Percentiles rank a stretch among this genome's conserved stretches.
Conservation (phyloP, 768 basidiomycete species). For the Tulasnella sp. region DNA sequence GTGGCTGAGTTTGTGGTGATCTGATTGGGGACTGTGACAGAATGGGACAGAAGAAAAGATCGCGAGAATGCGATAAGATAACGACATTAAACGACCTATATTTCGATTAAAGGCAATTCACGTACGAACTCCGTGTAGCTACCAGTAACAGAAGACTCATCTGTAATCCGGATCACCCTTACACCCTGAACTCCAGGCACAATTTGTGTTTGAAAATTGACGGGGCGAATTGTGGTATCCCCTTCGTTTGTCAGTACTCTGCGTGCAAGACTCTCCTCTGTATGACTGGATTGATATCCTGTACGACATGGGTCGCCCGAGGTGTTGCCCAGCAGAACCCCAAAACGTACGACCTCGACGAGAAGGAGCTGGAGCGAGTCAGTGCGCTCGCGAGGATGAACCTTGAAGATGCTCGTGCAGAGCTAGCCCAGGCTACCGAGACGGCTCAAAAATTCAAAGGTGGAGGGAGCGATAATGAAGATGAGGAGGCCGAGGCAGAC, state of each 20-base stretch:
- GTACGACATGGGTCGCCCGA: constrained; percentile 8
- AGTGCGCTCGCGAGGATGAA: constrained; percentile 78
- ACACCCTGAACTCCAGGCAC: too few relatives aligned
- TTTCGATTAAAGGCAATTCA: too few relatives aligned
- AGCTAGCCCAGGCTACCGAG: constrained; percentile 70
- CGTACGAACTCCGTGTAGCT: too few relatives aligned
- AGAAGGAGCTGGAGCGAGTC: constrained; percentile 79
- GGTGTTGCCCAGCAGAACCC: constrained; percentile 70
- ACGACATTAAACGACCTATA: too few relatives aligned
- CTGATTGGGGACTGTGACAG: too few relatives aligned
- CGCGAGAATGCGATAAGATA: too few relatives aligned
- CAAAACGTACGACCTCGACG: constrained; percentile 79
- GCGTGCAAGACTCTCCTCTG: not conserved
- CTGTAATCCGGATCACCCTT: too few relatives aligned
- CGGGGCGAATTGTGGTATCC: too few relatives aligned
- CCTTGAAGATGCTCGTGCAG: constrained; percentile 79
- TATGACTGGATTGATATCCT: constrained; percentile 6
- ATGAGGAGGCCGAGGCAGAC: constrained; percentile 41
- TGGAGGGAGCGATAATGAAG: constrained; percentile 54
- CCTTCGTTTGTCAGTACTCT: not conserved
- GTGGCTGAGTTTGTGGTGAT: too few relatives aligned
- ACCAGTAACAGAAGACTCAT: too few relatives aligned
- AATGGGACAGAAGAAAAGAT: too few relatives aligned
- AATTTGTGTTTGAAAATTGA: too few relatives aligned
- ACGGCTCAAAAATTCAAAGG: constrained; percentile 61